Conservation (phyloP, 495 filamentous ascomycete genomes). For the Venustampulla echinocandica region DNA sequence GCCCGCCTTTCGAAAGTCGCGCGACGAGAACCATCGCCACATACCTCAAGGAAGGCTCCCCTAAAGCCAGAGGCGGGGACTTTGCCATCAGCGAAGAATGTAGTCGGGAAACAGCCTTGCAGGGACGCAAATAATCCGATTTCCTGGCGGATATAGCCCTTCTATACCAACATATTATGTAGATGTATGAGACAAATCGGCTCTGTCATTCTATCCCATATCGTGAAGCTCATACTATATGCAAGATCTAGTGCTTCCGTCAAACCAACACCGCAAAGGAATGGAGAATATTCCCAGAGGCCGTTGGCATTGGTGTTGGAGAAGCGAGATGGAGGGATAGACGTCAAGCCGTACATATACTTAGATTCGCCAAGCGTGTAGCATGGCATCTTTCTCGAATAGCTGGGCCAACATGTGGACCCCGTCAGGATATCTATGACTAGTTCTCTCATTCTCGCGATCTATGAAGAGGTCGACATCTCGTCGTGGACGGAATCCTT, state of each 20-base stretch:
- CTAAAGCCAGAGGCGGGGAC: constrained; percentile 25
- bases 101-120: constrained; percentile 11
- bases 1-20: not conserved
- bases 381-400: constrained; percentile 23
- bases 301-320: constrained; percentile 34
- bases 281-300: constrained; percentile 43
- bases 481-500: constrained; percentile 28
- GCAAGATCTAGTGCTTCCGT: constrained; percentile 31
- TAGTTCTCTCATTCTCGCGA: constrained; percentile 22
- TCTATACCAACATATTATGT: constrained; percentile 38
- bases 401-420: constrained; percentile 24
- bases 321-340: constrained; percentile 36
- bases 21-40: constrained; percentile 1
- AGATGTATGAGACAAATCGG: constrained; percentile 32
- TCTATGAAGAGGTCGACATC: constrained; percentile 39
- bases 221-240: constrained; percentile 25
- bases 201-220: constrained; percentile 30
- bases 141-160: constrained; percentile 27
- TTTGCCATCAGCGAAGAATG: constrained; percentile 28
- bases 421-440: constrained; percentile 18
- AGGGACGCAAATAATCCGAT: constrained; percentile 22
- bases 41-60: constrained; percentile 1
- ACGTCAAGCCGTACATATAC: constrained; percentile 28
- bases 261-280: constrained; percentile 38
- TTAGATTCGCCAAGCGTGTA: constrained; percentile 34